phyloP scores from a whole-genome alignment of 805 yeast species.

The Yarrowia hollandica region DNA sequence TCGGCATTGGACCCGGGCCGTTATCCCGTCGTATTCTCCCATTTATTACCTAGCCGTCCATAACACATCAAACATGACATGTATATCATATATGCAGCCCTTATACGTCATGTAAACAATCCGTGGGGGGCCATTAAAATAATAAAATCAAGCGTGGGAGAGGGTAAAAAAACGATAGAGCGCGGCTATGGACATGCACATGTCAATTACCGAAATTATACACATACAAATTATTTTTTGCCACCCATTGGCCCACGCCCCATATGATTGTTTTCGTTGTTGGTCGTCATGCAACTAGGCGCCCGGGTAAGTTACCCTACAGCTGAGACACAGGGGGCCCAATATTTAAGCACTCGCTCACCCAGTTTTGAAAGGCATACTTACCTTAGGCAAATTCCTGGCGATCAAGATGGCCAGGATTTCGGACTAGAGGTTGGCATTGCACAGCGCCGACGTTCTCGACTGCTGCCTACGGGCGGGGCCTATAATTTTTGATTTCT shows the following conservation, averaged over 20 bases:
- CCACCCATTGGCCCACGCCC: too few relatives aligned
- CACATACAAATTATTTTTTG: not conserved
- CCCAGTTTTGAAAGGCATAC: constrained; percentile 9
- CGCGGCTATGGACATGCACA: too few relatives aligned
- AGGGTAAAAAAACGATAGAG: too few relatives aligned
- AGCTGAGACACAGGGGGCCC: not conserved
- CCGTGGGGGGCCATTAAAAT: too few relatives aligned
- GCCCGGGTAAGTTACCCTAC: constrained; percentile 15
- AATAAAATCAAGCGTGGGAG: too few relatives aligned
- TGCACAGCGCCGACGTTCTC: constrained; percentile 16
- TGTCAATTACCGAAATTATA: too few relatives aligned
- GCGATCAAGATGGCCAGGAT: constrained; percentile 12
- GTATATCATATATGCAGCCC: constrained; percentile 9
- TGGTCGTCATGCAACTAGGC: too few relatives aligned
- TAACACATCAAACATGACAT: too few relatives aligned
- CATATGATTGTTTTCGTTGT: too few relatives aligned
- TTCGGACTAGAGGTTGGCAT: constrained; percentile 23
- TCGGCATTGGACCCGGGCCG: too few relatives aligned
- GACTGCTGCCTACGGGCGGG: constrained; percentile 19
- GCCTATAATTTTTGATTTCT: constrained; percentile 14
- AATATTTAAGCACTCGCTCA: not conserved
- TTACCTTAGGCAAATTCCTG: constrained; percentile 7
- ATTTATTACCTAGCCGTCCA: too few relatives aligned
- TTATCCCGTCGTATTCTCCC: too few relatives aligned
- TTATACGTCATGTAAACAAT: not conserved